Base-by-base conservation (phyloP, 305 asterid species). In the Fraxinus albicans region DNA sequence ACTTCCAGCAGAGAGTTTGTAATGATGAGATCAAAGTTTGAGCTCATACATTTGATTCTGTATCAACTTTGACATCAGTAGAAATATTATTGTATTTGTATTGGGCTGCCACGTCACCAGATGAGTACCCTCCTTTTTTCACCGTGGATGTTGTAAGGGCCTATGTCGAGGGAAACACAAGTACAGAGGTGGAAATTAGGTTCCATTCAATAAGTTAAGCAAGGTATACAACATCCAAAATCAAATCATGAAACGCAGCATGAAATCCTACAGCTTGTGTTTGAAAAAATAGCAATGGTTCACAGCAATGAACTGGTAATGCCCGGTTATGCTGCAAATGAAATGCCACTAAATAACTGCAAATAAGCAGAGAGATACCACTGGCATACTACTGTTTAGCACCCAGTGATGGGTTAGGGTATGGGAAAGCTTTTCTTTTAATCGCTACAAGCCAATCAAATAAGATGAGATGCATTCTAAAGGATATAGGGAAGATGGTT, bases 51-150 rank as follows among this genome's bases (percentile, higher is more conserved):
- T 93, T 93, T 79, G 98, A 93, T 83, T 90, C 99, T 6, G 99
- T 96, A 85, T 96, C 99, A 82, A 96, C 95, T 96, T 93, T 94
- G 83, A 96, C 82, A 88, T 94, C 96, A 63, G 91, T 78, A 73
- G 88, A 77, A 50, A 89, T 83, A 78, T 93, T 92, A 82, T 88
- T 96, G 85, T 94, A 93, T 73, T 83, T 81, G 91, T 95, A 93
- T 82, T 81, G 91, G 55, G 93, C 94, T 80, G 89, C 94, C 70
- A 96, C 91, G 88, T 96, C 99, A 84, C 99, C 98, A 77, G 96
- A 92, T 77, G 99, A 87, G 77, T 95, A 93, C 67, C 97, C 98
- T 83, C 98, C 99, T 80, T 92, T 96, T 85, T 90, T 93, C 85
- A 91, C 94, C 0, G 97, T 91, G 76, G 98, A 87, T 83, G 99